These are phyloP conservation scores for Penicillium oxalicum DNA, from an alignment of 2,329 filamentous ascomycete genomes.

Conservation along the genomic window DNA sequence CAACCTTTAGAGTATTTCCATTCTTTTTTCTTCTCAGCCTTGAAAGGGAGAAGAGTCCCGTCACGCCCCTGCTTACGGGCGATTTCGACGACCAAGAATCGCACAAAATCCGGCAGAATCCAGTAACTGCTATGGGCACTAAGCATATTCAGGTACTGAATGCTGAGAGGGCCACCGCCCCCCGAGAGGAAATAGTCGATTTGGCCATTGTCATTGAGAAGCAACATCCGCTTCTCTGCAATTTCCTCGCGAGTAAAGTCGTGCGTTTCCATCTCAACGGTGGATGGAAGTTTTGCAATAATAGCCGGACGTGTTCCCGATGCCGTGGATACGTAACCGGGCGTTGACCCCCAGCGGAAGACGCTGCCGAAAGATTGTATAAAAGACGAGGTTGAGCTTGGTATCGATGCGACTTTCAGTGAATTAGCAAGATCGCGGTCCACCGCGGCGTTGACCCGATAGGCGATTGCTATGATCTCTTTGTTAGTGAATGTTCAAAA, in stretches of 20 bases:
- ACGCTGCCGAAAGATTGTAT: constrained; percentile 59
- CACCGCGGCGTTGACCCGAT: constrained; percentile 83
- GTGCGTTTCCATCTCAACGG: constrained; percentile 90
- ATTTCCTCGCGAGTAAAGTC: constrained; percentile 90
- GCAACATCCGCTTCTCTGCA: constrained; percentile 77
- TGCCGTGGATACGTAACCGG: constrained; percentile 57
- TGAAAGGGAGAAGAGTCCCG: constrained; percentile 48
- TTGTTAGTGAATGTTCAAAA: constrained; percentile 46
- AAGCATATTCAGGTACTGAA: constrained; percentile 96
- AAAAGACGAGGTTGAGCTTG: constrained; percentile 62
- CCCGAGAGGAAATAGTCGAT: constrained; percentile 84
- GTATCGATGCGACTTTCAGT: constrained; percentile 72
- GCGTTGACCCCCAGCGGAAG: constrained; percentile 50
- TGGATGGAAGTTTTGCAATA: constrained; percentile 55
- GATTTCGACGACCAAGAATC: constrained; percentile 82
- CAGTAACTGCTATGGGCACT: constrained; percentile 94
- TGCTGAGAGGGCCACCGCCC: constrained; percentile 79
- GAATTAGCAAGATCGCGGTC: constrained; percentile 72
- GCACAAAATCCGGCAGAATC: constrained; percentile 78
- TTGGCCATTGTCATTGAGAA: constrained; percentile 95
- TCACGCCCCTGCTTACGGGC: constrained; percentile 66
- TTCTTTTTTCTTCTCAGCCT: constrained; percentile 48
- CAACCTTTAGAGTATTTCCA: constrained; percentile 43
- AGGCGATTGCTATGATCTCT: constrained; percentile 61
- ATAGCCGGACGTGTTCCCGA: constrained; percentile 55